A percentile compares a stretch with the other conserved stretches of the same genome.
Conservation (phyloP, 1,284 basidiomycete genomes). For the Puccinia hordei region DNA sequence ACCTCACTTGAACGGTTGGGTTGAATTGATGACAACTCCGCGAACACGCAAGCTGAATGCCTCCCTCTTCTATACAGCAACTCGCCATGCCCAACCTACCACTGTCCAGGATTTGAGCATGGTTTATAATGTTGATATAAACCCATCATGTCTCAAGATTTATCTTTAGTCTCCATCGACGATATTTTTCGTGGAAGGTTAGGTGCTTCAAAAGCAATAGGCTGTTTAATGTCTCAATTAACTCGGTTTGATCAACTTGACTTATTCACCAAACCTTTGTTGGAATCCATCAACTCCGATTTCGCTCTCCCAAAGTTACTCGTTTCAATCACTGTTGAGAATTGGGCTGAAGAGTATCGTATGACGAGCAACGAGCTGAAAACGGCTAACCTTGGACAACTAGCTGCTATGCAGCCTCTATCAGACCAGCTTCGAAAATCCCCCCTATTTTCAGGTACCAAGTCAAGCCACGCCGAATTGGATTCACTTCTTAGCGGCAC, state of each 20-base stretch:
- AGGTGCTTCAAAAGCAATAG: constrained; percentile 77
- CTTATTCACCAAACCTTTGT: constrained; percentile 66
- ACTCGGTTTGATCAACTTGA: constrained; percentile 53
- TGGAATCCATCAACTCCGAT: constrained; percentile 77
- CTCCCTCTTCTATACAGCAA: constrained; percentile 28
- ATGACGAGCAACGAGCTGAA: constrained; percentile 51
- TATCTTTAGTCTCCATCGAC: constrained; percentile 78
- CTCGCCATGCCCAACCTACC: constrained; percentile 57
- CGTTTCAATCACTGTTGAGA: constrained; percentile 79
- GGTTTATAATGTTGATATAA: constrained; percentile 93
- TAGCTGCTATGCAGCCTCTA: constrained; percentile 46
- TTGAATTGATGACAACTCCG: constrained; percentile 53
- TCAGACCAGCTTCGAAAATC: constrained; percentile 64
- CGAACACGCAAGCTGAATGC: constrained; percentile 35
- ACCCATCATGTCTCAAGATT: constrained; percentile 88
- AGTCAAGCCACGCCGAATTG: constrained; percentile 89
- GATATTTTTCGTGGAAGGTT: constrained; percentile 79
- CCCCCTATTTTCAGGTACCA: constrained; percentile 70
- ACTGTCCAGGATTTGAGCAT: constrained; percentile 62
- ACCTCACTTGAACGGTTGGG: constrained; percentile 61
- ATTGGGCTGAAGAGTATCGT: constrained; percentile 71
- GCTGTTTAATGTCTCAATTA: constrained; percentile 72
- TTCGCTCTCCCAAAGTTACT: constrained; percentile 91
- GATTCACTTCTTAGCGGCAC: constrained; percentile 76
- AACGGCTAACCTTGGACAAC: constrained; percentile 42